phyloP scores from a whole-genome alignment of 441 rosid genomes.

The Gossypium davidsonii region DNA sequence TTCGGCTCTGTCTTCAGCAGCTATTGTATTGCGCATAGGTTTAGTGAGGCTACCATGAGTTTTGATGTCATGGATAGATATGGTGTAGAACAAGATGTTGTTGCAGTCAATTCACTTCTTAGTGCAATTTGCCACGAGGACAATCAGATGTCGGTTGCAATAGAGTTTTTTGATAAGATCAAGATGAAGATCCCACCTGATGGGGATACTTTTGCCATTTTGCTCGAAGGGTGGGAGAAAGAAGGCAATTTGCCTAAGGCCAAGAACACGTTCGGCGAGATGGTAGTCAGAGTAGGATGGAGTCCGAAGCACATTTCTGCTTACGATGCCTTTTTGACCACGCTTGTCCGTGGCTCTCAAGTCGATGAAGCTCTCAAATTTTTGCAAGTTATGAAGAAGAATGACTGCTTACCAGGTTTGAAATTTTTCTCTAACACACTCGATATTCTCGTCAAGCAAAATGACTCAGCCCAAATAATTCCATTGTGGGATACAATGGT shows the following conservation, averaged over 20 bases:
- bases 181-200: conserved; percentile 37
- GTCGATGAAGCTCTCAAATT: conserved; percentile 38
- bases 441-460: conserved; percentile 36
- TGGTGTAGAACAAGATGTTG: conserved; percentile 35
- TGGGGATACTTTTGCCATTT: conserved; percentile 40
- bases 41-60: conserved; percentile 40
- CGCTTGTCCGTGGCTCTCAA: conserved; percentile 28
- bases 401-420: conserved; percentile 47
- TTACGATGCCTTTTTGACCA: conserved; percentile 36
- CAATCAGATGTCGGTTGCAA: conserved; percentile 29
- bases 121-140: conserved; percentile 39
- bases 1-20: conserved; percentile 41
- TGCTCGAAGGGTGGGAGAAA: conserved; percentile 59
- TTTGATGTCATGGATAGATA: conserved; percentile 52
- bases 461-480: conserved; percentile 25
- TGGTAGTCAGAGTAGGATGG: conserved; percentile 44
- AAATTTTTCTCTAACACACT: conserved; percentile 41
- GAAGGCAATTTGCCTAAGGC: conserved; percentile 43
- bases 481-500: conserved; percentile 43
- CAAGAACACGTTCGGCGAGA: conserved; percentile 41
- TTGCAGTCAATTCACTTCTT: conserved; percentile 46
- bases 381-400: conserved; percentile 40
- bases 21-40: conserved; percentile 36
- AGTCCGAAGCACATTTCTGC: conserved; percentile 22
- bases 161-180: conserved; percentile 37